These are phyloP conservation scores for Mercurialis annua DNA, from an alignment of 345 rosid species.

Conservation along the genomic window DNA sequence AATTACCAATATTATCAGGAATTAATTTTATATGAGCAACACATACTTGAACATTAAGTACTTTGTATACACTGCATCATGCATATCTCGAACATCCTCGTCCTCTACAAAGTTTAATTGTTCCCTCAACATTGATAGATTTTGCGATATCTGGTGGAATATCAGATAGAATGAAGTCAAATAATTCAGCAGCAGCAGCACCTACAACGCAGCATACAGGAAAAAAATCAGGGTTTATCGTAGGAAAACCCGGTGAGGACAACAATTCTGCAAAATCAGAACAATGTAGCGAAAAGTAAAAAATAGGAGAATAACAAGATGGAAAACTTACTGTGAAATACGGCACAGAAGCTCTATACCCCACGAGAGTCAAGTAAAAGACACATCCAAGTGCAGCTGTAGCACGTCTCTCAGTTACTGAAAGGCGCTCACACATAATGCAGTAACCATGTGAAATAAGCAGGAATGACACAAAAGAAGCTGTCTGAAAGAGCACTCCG, in stretches of 20 bases:
- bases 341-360: conserved; percentile 92
- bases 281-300: conserved; percentile 3
- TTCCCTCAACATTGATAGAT: conserved; percentile 56
- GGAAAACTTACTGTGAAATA: conserved; percentile 68
- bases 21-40: background rate
- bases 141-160: conserved; percentile 78
- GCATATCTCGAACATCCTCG: conserved; percentile 80
- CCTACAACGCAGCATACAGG: conserved; percentile 40
- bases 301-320: background rate
- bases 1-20: background rate
- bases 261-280: conserved; percentile 7
- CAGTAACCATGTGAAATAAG: conserved; percentile 93
- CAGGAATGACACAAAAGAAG: conserved; percentile 79
- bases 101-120: conserved; percentile 73
- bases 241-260: background rate
- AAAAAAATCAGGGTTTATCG: conserved; percentile 10
- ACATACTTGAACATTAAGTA: conserved; percentile 88
- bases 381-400: conserved; percentile 82
- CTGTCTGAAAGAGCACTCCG: conserved; percentile 90
- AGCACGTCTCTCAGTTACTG: conserved; percentile 67
- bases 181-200: conserved; percentile 78
- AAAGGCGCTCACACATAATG: conserved; percentile 82
- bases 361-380: conserved; percentile 83
- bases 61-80: conserved; percentile 70
- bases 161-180: conserved; percentile 72